Evolutionary conservation across 805 yeast species (phyloP).

Genomic region (Pichia heedii): DNA sequence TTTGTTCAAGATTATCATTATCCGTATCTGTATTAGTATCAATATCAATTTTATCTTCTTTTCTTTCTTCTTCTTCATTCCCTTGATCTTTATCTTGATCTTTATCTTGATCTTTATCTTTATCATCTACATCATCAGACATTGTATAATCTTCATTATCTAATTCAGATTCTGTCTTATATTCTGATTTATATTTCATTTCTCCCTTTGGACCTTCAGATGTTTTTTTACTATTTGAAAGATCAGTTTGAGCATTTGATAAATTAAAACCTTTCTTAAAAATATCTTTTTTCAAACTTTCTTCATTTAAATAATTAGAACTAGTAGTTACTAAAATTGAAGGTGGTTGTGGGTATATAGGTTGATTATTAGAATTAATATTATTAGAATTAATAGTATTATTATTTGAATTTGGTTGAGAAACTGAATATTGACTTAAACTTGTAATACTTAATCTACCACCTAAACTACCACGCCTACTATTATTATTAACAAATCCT

Average conservation of each 20-base stretch:
- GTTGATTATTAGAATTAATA: not conserved
- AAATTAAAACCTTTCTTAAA: slow-evolving; percentile 25
- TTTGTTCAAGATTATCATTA: too few relatives aligned
- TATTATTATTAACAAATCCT: slow-evolving; percentile 1
- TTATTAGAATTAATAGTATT: not conserved
- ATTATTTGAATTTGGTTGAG: not conserved
- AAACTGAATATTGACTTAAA: slow-evolving; percentile 11
- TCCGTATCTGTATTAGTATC: too few relatives aligned
- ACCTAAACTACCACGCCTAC: slow-evolving; percentile 7
- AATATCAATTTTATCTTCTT: slow-evolving; percentile 11
- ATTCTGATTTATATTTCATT: not conserved
- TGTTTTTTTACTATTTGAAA: not conserved
- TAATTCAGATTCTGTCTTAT: not conserved
- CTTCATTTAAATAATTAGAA: not conserved
- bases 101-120: not conserved
- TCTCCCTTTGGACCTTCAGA: slow-evolving; percentile 3
- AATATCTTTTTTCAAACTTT: slow-evolving; percentile 11
- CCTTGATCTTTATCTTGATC: too few relatives aligned
- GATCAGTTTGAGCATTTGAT: slow-evolving; percentile 1
- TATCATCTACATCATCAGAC: too few relatives aligned
- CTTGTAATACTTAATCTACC: slow-evolving; percentile 9
- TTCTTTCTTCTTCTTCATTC: not conserved
- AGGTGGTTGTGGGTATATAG: not conserved
- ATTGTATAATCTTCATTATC: too few relatives aligned
- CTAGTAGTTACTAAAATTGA: not conserved